These are phyloP conservation scores for Penicillium maclennaniae DNA, from an alignment of 495 filamentous ascomycete species.

Conservation along the genomic window DNA sequence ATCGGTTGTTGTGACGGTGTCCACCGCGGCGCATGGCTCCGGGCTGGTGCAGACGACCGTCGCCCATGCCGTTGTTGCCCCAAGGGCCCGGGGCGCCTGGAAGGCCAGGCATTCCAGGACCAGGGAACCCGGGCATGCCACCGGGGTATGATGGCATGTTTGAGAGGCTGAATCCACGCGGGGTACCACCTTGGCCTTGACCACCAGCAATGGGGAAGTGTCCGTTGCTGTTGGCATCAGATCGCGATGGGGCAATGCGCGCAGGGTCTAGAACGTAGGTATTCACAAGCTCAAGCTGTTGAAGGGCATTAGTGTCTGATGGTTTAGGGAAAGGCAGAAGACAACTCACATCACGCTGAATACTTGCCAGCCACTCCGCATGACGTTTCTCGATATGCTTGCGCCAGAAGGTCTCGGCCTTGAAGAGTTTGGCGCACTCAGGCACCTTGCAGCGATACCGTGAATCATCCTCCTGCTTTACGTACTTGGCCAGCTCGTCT, in stretches of 20 bases:
- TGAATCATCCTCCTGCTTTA: constrained; percentile 95
- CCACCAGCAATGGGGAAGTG: constrained; percentile 81
- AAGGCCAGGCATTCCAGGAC: constrained; percentile 44
- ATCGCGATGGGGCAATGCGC: constrained; percentile 85
- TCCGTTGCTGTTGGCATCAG: constrained; percentile 95
- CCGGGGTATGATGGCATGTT: constrained; percentile 51
- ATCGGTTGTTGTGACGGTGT: constrained; percentile 46
- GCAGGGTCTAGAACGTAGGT: constrained; percentile 89
- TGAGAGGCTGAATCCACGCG: constrained; percentile 85
- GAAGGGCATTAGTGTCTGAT: neutral
- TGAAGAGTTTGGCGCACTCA: constrained; percentile 95
- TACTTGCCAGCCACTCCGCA: constrained; percentile 74
- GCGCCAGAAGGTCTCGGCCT: constrained; percentile 91
- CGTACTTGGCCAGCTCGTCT: constrained; percentile 80
- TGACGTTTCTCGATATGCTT: constrained; percentile 99
- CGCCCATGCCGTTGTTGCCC: constrained; percentile 43
- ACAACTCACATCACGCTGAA: constrained; percentile 74
- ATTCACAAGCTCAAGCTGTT: constrained; percentile 80
- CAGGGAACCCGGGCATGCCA: constrained; percentile 30
- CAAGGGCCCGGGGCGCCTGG: constrained; percentile 52
- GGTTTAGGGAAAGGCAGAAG: neutral
- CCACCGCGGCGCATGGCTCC: constrained; percentile 59
- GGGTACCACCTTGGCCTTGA: constrained; percentile 74
- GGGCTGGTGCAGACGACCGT: constrained; percentile 46
- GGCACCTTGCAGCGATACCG: constrained; percentile 96